Conservation (phyloP, 2,329 filamentous ascomycete genomes). For the Fusarium falciforme region DNA sequence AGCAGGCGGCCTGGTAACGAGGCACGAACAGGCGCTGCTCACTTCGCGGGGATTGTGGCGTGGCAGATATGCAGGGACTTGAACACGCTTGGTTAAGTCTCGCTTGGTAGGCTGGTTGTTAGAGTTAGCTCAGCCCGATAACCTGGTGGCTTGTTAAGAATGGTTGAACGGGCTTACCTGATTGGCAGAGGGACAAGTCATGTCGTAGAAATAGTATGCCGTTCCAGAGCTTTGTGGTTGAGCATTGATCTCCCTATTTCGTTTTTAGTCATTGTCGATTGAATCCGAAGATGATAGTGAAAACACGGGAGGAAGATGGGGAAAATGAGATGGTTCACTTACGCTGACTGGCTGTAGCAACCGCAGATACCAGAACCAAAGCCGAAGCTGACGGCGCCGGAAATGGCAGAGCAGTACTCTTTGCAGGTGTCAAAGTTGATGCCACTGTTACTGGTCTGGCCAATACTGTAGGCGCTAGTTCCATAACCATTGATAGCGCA, state of each 20-base stretch:
- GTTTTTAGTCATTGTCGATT: background rate
- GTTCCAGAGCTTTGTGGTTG: background rate
- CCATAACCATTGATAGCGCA: background rate
- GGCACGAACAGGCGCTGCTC: background rate
- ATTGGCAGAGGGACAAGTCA: background rate
- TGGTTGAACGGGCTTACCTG: background rate
- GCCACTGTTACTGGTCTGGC: background rate
- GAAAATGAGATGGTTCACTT: background rate
- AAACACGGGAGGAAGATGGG: background rate
- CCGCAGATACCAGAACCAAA: background rate
- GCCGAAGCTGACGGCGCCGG: background rate
- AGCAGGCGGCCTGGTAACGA: background rate
- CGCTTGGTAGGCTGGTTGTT: background rate
- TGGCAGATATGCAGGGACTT: background rate
- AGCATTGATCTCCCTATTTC: background rate
- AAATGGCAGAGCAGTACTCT: background rate
- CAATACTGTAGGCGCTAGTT: background rate
- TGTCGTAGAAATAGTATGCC: background rate
- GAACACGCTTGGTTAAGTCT: background rate
- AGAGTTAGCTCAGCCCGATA: background rate
- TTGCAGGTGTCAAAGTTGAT: background rate
- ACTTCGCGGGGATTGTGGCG: background rate
- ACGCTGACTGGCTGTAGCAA: background rate
- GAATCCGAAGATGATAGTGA: background rate
- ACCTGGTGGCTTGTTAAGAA: background rate